Evolutionary conservation across 78 protist genomes (phyloP).

Genomic region (Dictyostelium capitatum): DNA sequence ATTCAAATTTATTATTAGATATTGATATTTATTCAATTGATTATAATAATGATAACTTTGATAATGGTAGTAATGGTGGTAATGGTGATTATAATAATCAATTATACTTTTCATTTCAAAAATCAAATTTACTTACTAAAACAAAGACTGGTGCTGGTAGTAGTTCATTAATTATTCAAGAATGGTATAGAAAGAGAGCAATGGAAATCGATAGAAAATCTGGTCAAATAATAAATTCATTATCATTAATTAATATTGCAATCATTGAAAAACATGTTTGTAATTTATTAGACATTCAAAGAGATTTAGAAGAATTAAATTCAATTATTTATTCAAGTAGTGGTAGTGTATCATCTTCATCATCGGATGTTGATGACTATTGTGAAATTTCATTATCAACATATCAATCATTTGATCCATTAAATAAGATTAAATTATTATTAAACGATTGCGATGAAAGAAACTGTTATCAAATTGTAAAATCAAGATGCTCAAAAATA

Average conservation of each 20-base stretch:
- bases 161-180: background rate
- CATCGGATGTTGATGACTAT: background rate
- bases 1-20: background rate
- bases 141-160: background rate
- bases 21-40: conserved; percentile 54
- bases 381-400: background rate
- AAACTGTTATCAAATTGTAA: background rate
- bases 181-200: conserved; percentile 45
- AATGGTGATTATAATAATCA: background rate
- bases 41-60: background rate
- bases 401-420: background rate
- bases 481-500: background rate
- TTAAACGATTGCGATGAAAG: background rate
- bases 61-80: background rate
- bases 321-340: conserved; percentile 3
- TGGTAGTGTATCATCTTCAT: background rate
- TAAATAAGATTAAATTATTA: conserved; percentile 15
- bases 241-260: conserved; percentile 19
- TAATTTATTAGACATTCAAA: background rate
- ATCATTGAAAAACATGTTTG: conserved; percentile 31
- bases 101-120: background rate
- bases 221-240: conserved; percentile 51
- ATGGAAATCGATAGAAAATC: conserved; percentile 56
- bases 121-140: background rate
- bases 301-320: conserved; percentile 14